These are phyloP conservation scores for Globisporangium nodosum DNA, from an alignment of 352 stramenopile species.

Conservation along the genomic window DNA sequence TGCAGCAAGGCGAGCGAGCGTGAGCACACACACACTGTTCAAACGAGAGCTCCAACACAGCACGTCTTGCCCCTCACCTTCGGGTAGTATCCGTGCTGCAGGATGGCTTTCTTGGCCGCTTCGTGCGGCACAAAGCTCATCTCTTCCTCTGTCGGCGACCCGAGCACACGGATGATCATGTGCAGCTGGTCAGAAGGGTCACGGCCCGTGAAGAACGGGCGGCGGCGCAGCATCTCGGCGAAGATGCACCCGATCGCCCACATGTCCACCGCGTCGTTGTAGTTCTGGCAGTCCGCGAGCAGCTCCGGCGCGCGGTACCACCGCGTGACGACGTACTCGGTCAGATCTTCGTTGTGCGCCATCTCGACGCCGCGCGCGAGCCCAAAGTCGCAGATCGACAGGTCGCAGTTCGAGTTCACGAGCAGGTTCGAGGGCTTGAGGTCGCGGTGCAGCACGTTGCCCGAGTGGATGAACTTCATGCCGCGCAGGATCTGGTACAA, in stretches of 20 bases:
- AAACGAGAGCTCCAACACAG: not conserved
- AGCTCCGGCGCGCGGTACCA: constrained; percentile 90
- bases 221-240: constrained; percentile 95
- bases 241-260: constrained; percentile 99
- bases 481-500: constrained; percentile 91
- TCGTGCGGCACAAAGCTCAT: constrained; percentile 97
- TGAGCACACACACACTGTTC: not conserved
- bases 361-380: constrained; percentile 88
- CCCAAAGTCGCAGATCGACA: constrained; percentile 92
- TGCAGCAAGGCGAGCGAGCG: constrained; percentile 10
- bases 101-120: constrained; percentile 75
- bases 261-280: constrained; percentile 95
- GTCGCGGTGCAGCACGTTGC: constrained; percentile 90
- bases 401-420: constrained; percentile 88
- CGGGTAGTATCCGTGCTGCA: constrained; percentile 79
- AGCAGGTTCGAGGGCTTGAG: constrained; percentile 88
- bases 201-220: constrained; percentile 84
- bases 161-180: constrained; percentile 88
- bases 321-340: constrained; percentile 92
- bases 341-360: constrained; percentile 70
- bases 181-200: constrained; percentile 83
- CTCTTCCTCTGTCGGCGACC: constrained; percentile 92
- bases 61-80: constrained; percentile 33
- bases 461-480: constrained; percentile 98
- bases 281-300: constrained; percentile 92